These are phyloP conservation scores for Allodekkera sacchari DNA, from an alignment of 805 yeast species.

Conservation along the genomic window DNA sequence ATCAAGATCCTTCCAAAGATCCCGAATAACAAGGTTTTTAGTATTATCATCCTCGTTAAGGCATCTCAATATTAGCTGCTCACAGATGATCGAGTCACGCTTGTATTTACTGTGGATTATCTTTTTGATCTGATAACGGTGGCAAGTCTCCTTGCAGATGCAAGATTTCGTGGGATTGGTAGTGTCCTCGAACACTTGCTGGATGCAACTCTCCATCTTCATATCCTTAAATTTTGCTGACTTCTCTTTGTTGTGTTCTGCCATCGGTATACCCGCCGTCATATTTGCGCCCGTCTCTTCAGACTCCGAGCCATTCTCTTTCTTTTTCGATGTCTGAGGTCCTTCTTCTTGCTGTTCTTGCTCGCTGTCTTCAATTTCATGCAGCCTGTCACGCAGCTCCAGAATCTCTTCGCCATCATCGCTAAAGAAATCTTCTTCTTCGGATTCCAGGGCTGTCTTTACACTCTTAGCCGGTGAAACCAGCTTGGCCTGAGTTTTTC, in stretches of 20 bases:
- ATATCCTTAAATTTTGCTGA: conserved; percentile 12
- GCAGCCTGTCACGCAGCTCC: conserved; percentile 1
- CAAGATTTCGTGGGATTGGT: conserved; percentile 32
- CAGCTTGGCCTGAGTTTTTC: conserved; percentile 2
- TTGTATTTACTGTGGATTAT: conserved; percentile 27
- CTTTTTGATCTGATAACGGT: conserved; percentile 36
- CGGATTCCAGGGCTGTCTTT: neutral
- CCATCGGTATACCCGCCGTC: neutral
- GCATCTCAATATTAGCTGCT: conserved; percentile 51
- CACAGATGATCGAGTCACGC: conserved; percentile 20
- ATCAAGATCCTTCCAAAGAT: conserved; percentile 48
- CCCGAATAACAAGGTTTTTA: conserved; percentile 46
- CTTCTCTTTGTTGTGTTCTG: neutral
- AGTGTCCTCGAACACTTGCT: conserved; percentile 7
- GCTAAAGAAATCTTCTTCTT: conserved; percentile 13
- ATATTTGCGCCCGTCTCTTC: neutral
- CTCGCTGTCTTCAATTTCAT: neutral
- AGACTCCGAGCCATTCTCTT: neutral
- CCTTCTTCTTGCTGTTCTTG: conserved; percentile 4
- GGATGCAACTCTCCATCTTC: conserved; percentile 11
- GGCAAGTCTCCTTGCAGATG: conserved; percentile 37
- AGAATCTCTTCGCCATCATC: conserved; percentile 22
- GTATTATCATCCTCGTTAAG: conserved; percentile 25
- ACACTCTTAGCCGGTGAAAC: neutral
- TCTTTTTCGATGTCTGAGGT: neutral